phyloP scores from a whole-genome alignment of 1,139 yeast genomes.

The Schwanniomyces etchellsii region DNA sequence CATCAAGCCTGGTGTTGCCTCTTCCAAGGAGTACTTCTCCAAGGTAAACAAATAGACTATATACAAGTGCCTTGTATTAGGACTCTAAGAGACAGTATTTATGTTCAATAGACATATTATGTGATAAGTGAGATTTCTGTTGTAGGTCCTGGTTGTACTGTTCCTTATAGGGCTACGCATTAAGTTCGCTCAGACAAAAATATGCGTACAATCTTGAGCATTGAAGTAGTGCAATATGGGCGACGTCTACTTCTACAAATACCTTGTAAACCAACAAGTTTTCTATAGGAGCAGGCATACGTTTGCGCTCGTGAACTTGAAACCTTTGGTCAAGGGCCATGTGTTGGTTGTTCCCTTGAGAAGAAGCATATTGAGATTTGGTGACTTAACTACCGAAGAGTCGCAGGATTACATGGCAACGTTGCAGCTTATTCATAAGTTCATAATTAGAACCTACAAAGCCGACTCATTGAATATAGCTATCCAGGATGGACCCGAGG shows the following conservation, averaged over 20 bases:
- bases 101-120: too few species aligned
- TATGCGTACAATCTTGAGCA: too few species aligned
- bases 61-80: too few species aligned
- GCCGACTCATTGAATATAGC: conserved; percentile 85
- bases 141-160: too few species aligned
- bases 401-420: conserved; percentile 72
- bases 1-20: conserved; percentile 80
- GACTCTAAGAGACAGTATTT: too few species aligned
- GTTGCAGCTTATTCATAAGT: conserved; percentile 63
- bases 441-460: conserved; percentile 57
- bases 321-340: conserved; percentile 91
- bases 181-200: too few species aligned
- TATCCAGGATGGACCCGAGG: conserved; percentile 92
- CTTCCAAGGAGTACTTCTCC: conserved; percentile 77
- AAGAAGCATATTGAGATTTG: conserved; percentile 49
- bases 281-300: conserved; percentile 51
- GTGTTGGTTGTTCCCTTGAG: conserved; percentile 80
- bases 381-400: conserved; percentile 68
- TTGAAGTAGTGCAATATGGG: too few species aligned
- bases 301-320: conserved; percentile 80
- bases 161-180: too few species aligned
- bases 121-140: too few species aligned
- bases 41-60: conserved; percentile 37
- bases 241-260: conserved; percentile 44
- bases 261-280: conserved; percentile 61